phyloP scores from a whole-genome alignment of 2,329 filamentous ascomycete genomes.

The Metarhizium guizhouense region DNA sequence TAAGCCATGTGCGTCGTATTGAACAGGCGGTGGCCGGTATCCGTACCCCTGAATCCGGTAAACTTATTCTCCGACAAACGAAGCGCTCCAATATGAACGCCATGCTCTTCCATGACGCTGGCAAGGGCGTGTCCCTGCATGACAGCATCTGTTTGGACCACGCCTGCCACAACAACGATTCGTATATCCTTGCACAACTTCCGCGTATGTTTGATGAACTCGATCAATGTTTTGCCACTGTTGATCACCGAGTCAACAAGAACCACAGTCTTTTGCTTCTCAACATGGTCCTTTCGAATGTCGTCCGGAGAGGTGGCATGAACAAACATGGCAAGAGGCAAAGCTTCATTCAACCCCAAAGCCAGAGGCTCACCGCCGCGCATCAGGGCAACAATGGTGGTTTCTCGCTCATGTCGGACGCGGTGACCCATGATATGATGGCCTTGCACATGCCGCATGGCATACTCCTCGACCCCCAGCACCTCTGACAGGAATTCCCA shows the following conservation, averaged over 20 bases:
- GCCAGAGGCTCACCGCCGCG: constrained; percentile 55
- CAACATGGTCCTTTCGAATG: constrained; percentile 32
- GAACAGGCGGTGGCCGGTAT: constrained; percentile 52
- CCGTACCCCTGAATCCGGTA: constrained; percentile 39
- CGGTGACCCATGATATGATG: constrained; percentile 32
- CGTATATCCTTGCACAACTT: constrained; percentile 24
- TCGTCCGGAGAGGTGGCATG: constrained; percentile 33
- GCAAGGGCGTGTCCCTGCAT: constrained; percentile 6
- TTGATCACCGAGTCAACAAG: constrained; percentile 56
- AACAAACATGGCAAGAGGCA: constrained; percentile 42
- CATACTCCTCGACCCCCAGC: constrained; percentile 39
- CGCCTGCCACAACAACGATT: constrained; percentile 47
- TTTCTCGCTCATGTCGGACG: constrained; percentile 36
- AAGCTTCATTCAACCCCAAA: constrained; percentile 42
- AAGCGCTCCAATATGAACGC: constrained; percentile 38
- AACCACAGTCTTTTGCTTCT: constrained; percentile 30
- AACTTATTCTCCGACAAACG: constrained; percentile 48
- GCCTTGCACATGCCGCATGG: constrained; percentile 44
- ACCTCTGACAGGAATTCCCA: constrained; percentile 34
- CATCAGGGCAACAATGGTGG: constrained; percentile 52
- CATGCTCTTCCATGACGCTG: constrained; percentile 10
- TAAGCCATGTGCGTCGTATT: constrained; percentile 41
- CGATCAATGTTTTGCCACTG: constrained; percentile 38
- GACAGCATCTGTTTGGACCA: constrained; percentile 35
- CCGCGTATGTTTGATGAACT: constrained; percentile 40